Evolutionary conservation across 306 rosid genomes (phyloP).

Genomic region (Quillaja saponaria): DNA sequence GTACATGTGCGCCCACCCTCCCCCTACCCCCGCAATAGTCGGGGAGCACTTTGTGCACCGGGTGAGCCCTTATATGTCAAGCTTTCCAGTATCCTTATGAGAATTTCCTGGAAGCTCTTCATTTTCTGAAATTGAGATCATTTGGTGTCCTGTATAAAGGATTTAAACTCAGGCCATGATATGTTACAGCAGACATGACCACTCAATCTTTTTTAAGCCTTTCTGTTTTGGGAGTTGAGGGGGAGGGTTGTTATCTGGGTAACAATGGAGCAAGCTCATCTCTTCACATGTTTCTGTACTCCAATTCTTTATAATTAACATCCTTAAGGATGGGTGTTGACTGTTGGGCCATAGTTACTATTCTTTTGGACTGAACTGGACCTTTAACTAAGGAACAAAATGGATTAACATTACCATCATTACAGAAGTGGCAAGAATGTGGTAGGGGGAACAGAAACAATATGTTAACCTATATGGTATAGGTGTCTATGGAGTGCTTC

Average conservation of each 20-base stretch:
- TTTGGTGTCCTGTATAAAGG: too few species aligned
- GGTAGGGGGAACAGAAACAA: constrained; percentile 1
- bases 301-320: not conserved
- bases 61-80: too few species aligned
- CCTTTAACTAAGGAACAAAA: constrained; percentile 8
- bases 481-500: not conserved
- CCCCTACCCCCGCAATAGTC: too few species aligned
- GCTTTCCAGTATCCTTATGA: too few species aligned
- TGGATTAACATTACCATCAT: constrained; percentile 14
- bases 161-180: too few species aligned
- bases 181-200: constrained; percentile 22
- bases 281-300: not conserved
- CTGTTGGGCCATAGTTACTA: not conserved
- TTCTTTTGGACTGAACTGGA: not conserved
- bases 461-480: constrained; percentile 6
- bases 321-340: not conserved
- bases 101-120: too few species aligned
- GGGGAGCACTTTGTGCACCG: too few species aligned
- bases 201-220: too few species aligned
- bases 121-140: too few species aligned
- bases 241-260: not conserved
- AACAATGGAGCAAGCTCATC: constrained; percentile 10
- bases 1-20: too few species aligned
- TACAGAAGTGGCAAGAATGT: not conserved
- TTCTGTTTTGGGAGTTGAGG: too few species aligned